These are phyloP conservation scores for Iris macrosiphon DNA, from an alignment of 106 monocot genomes.

Conservation along the genomic window DNA sequence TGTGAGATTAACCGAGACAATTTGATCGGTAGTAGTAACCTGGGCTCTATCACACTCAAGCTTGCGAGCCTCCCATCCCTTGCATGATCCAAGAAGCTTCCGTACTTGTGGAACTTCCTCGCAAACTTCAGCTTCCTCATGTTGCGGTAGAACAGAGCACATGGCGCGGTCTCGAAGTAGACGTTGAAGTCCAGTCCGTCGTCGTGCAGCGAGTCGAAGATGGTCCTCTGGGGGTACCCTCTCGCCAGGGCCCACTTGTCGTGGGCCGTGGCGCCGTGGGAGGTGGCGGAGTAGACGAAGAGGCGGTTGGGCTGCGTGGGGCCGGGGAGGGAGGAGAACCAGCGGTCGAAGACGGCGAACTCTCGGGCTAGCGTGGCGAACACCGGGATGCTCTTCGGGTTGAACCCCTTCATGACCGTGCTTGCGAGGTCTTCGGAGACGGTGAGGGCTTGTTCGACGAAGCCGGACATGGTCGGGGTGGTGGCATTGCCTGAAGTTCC, in stretches of 20 bases:
- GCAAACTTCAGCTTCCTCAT: slow-evolving; percentile 25
- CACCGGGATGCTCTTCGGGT: slow-evolving; percentile 23
- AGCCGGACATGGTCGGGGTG: slow-evolving; percentile 32
- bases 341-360: slow-evolving; percentile 47
- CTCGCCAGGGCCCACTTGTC: slow-evolving; percentile 11
- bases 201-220: slow-evolving; percentile 33
- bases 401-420: slow-evolving; percentile 37
- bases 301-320: slow-evolving; percentile 60
- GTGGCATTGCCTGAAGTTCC: slow-evolving; percentile 5
- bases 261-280: slow-evolving; percentile 41
- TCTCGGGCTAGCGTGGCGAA: slow-evolving; percentile 25
- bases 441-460: slow-evolving; percentile 31
- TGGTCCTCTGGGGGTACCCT: slow-evolving; percentile 36
- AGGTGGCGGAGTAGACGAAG: slow-evolving; percentile 53
- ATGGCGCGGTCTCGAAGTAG: slow-evolving; percentile 24
- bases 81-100: slow-evolving; percentile 32
- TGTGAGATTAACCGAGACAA: no score
- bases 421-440: slow-evolving; percentile 5
- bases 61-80: slow-evolving; percentile 31
- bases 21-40: slow-evolving; percentile 1
- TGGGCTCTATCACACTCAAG: slow-evolving; percentile 45
- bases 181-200: slow-evolving; percentile 27
- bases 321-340: slow-evolving; percentile 48
- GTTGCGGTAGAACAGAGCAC: slow-evolving; percentile 28
- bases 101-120: slow-evolving; percentile 24